Conservation (phyloP, 768 basidiomycete species). For the Boletus reticulatus region DNA sequence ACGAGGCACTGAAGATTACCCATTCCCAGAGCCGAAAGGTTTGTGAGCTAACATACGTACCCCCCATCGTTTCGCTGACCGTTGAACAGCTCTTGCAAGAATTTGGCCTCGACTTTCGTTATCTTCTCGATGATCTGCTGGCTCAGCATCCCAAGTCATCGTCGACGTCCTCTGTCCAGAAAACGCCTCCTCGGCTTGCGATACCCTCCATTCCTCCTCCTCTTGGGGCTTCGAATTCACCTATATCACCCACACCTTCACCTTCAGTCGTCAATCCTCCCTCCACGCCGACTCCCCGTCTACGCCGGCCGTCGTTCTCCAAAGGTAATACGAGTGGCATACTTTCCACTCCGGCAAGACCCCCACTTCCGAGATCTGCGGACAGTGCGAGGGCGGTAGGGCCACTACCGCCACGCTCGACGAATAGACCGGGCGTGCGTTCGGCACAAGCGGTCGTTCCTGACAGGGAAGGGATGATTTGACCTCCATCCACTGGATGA, state of each 20-base stretch:
- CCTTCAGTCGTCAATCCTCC: slow-evolving; percentile 16
- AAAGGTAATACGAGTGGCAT: slow-evolving; percentile 28
- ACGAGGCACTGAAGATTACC: slow-evolving; percentile 78
- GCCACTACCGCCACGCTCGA: slow-evolving; percentile 65
- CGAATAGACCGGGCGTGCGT: slow-evolving; percentile 56
- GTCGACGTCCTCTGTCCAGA: slow-evolving; percentile 14
- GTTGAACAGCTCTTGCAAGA: slow-evolving; percentile 74
- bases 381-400: slow-evolving; percentile 38
- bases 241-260: slow-evolving; percentile 15
- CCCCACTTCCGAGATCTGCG: slow-evolving; percentile 30
- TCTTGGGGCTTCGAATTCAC: slow-evolving; percentile 8
- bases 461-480: slow-evolving; percentile 64
- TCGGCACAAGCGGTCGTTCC: slow-evolving; percentile 53
- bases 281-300: slow-evolving; percentile 28
- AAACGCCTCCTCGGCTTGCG: slow-evolving; percentile 30
- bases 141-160: slow-evolving; percentile 46
- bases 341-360: slow-evolving; percentile 10
- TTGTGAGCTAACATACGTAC: slow-evolving; percentile 5
- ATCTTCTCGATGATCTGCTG: slow-evolving; percentile 78
- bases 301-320: slow-evolving; percentile 26
- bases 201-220: slow-evolving; percentile 17
- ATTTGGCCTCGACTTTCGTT: slow-evolving; percentile 91
- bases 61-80: not conserved
- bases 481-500: slow-evolving; percentile 11
- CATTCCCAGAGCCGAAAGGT: slow-evolving; percentile 84